A percentile compares a stretch with the other conserved stretches of the same genome.
These are phyloP conservation scores for Aristolochia californica DNA, from an alignment of 164 flowering plant species.

Conservation along the genomic window DNA sequence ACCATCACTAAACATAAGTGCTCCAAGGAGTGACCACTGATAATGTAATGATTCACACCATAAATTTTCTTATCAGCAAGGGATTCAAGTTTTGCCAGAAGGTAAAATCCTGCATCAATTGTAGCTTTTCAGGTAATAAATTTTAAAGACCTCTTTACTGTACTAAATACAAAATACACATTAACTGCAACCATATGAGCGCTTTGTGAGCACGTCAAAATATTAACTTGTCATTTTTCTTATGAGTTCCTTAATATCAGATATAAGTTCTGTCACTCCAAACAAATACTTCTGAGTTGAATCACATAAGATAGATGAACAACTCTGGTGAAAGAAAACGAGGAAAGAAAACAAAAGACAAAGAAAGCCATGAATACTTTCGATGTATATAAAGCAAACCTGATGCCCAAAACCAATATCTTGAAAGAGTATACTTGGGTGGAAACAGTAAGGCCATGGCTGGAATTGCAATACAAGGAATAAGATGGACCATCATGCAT, in stretches of 20 bases:
- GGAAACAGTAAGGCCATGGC: conserved; percentile 25
- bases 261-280: too few species aligned
- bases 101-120: conserved; percentile 27
- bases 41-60: conserved; percentile 25
- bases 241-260: too few species aligned
- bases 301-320: too few species aligned
- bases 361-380: not conserved
- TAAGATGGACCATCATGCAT: conserved; percentile 37
- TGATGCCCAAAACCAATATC: conserved; percentile 42
- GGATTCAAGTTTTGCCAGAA: conserved; percentile 38
- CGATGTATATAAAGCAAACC: conserved; percentile 16
- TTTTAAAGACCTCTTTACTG: too few species aligned
- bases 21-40: conserved; percentile 57
- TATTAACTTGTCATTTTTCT: too few species aligned
- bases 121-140: not conserved
- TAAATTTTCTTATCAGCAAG: conserved; percentile 42
- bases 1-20: conserved; percentile 41
- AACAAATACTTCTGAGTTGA: too few species aligned
- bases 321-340: not conserved
- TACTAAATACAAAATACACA: too few species aligned
- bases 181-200: too few species aligned
- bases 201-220: too few species aligned
- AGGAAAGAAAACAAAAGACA: not conserved
- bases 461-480: conserved; percentile 35
- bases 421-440: conserved; percentile 40